phyloP scores from a whole-genome alignment of 192 early-diverging fungal species.

The Dispira parvispora region DNA sequence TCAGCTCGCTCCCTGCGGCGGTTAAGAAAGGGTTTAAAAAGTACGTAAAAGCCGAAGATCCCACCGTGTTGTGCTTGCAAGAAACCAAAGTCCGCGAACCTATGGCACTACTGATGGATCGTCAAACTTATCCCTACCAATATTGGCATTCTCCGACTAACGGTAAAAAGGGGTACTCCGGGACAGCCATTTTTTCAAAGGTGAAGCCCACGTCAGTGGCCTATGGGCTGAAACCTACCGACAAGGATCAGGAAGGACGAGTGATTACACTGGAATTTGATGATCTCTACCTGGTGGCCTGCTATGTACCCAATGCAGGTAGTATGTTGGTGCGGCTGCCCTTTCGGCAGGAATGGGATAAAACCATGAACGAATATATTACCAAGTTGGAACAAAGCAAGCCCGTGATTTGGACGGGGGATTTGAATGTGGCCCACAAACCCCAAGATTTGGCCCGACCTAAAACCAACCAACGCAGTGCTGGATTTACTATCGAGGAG shows the following conservation, averaged over 20 bases:
- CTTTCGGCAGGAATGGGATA: constrained; percentile 44
- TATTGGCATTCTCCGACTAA: constrained; percentile 42
- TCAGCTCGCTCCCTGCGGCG: constrained; percentile 50
- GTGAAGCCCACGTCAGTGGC: constrained; percentile 41
- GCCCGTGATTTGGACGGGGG: constrained; percentile 64
- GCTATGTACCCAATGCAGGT: constrained; percentile 72
- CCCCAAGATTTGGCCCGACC: constrained; percentile 60
- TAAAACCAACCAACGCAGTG: constrained; percentile 50
- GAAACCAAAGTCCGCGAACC: constrained; percentile 73
- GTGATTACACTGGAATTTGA: constrained; percentile 52
- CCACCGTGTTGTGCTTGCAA: constrained; percentile 69
- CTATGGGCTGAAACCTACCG: constrained; percentile 37
- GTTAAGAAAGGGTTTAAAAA: constrained; percentile 65
- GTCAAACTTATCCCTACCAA: constrained; percentile 46
- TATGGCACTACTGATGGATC: constrained; percentile 33
- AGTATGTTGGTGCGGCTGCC: constrained; percentile 49
- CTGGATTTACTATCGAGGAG: constrained; percentile 75
- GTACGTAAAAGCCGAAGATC: constrained; percentile 57
- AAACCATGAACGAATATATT: constrained; percentile 46
- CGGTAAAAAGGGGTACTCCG: constrained; percentile 66
- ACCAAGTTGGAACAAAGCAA: constrained; percentile 45
- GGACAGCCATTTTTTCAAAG: constrained; percentile 64
- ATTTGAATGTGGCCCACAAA: constrained; percentile 75
- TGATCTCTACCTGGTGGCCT: constrained; percentile 41
- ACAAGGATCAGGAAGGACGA: constrained; percentile 46